A percentile compares a stretch with the other conserved stretches of the same genome.
phyloP scores from a whole-genome alignment of 306 rosid species.

The Fragaria ananassa region DNA sequence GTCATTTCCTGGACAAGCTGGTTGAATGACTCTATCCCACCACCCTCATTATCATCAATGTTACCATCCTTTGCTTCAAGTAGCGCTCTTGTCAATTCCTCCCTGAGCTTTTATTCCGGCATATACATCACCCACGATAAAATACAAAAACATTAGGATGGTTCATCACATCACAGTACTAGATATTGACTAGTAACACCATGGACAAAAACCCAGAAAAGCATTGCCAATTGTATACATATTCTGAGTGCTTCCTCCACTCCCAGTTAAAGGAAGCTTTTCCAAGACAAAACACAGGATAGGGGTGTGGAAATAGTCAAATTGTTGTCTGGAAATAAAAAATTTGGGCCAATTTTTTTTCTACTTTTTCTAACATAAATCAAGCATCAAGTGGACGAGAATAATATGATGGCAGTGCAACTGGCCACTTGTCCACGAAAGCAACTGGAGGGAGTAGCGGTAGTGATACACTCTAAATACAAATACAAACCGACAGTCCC shows the following conservation, averaged over 20 bases:
- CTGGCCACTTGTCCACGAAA: constrained; percentile 41
- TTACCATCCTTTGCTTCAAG: constrained; percentile 54
- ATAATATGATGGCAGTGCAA: constrained; percentile 33
- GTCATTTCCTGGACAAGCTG: constrained; percentile 74
- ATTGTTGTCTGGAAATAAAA: constrained; percentile 8
- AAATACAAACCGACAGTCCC: constrained; percentile 29
- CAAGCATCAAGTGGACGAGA: constrained; percentile 30
- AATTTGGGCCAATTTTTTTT: constrained; percentile 16
- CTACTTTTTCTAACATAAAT: neutral
- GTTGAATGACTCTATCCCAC: constrained; percentile 57
- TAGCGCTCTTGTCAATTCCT: constrained; percentile 69
- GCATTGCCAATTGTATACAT: constrained; percentile 5
- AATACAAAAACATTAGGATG: constrained; percentile 16
- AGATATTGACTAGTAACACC: neutral
- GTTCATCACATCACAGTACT: neutral
- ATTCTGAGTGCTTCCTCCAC: constrained; percentile 11
- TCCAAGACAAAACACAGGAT: neutral
- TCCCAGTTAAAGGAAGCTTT: neutral
- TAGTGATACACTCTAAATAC: neutral
- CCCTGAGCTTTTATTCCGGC: constrained; percentile 62
- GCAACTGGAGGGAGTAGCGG: constrained; percentile 21
- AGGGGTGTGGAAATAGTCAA: constrained; percentile 17
- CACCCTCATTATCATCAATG: constrained; percentile 36
- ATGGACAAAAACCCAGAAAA: neutral
- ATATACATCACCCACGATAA: constrained; percentile 28